Evolutionary conservation across 2,329 filamentous ascomycete species (phyloP), one percentile per base, ranked within the genome.

Genomic region (Didymella pinodella): DNA sequence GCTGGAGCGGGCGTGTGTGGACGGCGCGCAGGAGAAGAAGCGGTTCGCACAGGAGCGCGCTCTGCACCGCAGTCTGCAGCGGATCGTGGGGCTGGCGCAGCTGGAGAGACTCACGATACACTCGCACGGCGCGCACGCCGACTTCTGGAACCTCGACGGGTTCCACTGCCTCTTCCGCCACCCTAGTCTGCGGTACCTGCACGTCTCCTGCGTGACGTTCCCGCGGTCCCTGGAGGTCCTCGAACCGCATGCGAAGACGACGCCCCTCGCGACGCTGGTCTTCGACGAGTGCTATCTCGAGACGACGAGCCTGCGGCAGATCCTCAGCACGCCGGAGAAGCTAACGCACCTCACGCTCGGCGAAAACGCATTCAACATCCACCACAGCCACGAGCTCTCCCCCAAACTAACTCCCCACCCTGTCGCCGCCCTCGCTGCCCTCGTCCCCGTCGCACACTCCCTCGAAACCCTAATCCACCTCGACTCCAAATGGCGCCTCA

Each of bases 131-230:
- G 46, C 64, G 8, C 47, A 61, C 20, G 59, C 70, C 6, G 72
- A 75, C 40, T 76, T 75, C 53, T 77, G 73, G 73, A 48, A 65
- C 7, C 67, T 77, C 5, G 63, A 65, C 18, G 66, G 61, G 28
- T 75, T 70, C 46, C 66, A 75, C 55, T 75, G 71, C 43, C 65
- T 77, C 12, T 77, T 77, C 50, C 72, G 66, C 22, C 75, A 77
- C 50, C 74, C 75, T 1, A 65, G 63, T 18, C 69, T 77, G 2
- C 70, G 69, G 2, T 59, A 68, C 41, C 65, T 77, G 8, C 73
- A 76, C 38, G 40, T 74, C 3, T 77, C 75, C 3, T 76, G 74
- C 55, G 52, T 75, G 16, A 64, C 62, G 7, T 63, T 76, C 8
- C 65, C 67, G 2, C 20, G 48, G 1, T 62, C 63, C 5, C 44